Base-by-base conservation (phyloP, 2,329 filamentous ascomycete species). In the Orbilia brochopaga region DNA sequence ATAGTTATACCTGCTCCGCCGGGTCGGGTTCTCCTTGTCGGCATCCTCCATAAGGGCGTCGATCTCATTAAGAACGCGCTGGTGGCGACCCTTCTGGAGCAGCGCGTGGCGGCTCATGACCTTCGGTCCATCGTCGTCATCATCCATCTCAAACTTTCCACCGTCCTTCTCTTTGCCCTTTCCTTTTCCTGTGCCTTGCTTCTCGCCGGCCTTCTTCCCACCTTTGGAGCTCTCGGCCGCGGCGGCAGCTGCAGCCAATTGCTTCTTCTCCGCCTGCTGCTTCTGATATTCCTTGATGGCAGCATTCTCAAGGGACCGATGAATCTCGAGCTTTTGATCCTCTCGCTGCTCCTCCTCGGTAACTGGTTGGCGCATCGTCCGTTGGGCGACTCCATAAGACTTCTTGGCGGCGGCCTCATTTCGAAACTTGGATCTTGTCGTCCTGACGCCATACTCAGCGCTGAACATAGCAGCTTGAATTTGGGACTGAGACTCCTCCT, bases 21-120 rank as follows among this genome's bases (percentile, higher is more conserved):
- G 53, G 4, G 60, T 72, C 6, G 60, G 60, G 35, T 65, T 72
- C 51, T 72, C 55, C 35, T 64, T 72, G n/a, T 61, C 58, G 1
- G 60, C 61, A 55, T 72, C 67, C 35, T 72, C 67, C 10, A 65
- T 53, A 46, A 72, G 50, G 19, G 60, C 67, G n/a, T 72, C 62
- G 17, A 72, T 64, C 42, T 65, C 67, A 32, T 72, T 65, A 32
- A 72, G 67, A 27, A 72, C 60, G 10, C 55, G 54, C 48, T 72
- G 67, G 40, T 72, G 67, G 10, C 60, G 60, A 5, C 67, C 67
- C 23, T 65, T 72, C 44, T 72, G 60, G 5, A 72, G 42, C 6
- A 72, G 60, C 13, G 61, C 67, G 42, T 72, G 67, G 19, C 60
- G 60, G 48, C 67, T 72, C 60, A 61, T 46, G 35, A 72, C 67